Evolutionary conservation across 345 rosid species (phyloP).

Genomic region (Punica granatum): DNA sequence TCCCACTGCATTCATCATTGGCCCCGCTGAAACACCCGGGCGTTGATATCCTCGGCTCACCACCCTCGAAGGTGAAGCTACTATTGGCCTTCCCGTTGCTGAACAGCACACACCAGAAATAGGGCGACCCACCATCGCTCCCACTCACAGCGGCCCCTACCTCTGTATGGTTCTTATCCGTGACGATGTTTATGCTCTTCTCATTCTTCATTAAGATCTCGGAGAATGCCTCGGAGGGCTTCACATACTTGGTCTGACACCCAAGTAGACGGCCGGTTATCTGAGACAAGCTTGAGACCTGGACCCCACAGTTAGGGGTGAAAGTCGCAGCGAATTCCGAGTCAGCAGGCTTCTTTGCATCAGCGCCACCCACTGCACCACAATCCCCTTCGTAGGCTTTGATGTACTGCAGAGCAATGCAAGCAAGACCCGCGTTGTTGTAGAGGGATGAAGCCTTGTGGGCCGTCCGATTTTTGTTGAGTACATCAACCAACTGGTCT

Average conservation of each 20-base stretch:
- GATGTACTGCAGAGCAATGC: slow-evolving; percentile 69
- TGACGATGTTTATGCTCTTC: slow-evolving; percentile 46
- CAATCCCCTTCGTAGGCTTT: slow-evolving; percentile 67
- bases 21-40: slow-evolving; percentile 77
- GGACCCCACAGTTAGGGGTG: slow-evolving; percentile 61
- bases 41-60: slow-evolving; percentile 41
- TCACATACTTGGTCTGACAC: slow-evolving; percentile 43
- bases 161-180: slow-evolving; percentile 59
- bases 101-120: slow-evolving; percentile 73
- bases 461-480: slow-evolving; percentile 49
- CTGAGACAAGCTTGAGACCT: slow-evolving; percentile 38
- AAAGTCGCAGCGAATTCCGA: slow-evolving; percentile 44
- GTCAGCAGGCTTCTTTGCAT: slow-evolving; percentile 62
- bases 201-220: slow-evolving; percentile 36
- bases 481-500: slow-evolving; percentile 43
- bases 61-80: slow-evolving; percentile 47
- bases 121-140: slow-evolving; percentile 55
- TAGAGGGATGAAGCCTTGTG: slow-evolving; percentile 38
- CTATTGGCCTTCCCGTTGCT: slow-evolving; percentile 51
- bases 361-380: slow-evolving; percentile 42
- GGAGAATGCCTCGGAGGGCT: slow-evolving; percentile 52
- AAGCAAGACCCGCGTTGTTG: slow-evolving; percentile 55
- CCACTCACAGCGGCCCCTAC: slow-evolving; percentile 59
- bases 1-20: slow-evolving; percentile 46
- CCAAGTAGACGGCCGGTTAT: slow-evolving; percentile 63